These are phyloP conservation scores for Aspergillus sp. DNA, from an alignment of 2,329 filamentous ascomycete genomes.

Conservation along the genomic window DNA sequence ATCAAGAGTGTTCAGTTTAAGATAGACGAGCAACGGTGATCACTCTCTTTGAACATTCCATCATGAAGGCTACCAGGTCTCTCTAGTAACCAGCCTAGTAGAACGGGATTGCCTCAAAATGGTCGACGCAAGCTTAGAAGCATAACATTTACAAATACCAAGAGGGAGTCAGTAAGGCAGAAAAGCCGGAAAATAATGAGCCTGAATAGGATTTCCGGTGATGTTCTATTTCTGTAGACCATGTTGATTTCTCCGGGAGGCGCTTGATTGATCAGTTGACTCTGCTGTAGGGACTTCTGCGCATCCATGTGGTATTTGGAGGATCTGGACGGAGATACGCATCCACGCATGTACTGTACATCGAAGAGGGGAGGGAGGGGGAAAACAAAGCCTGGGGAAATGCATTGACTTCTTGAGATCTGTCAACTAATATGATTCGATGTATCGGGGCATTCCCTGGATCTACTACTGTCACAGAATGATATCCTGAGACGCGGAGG, in stretches of 20 bases:
- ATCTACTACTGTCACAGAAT: conserved; percentile 1
- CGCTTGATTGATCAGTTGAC: background rate
- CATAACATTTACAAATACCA: background rate
- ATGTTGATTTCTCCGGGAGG: background rate
- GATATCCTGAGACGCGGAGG: background rate
- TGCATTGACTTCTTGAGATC: conserved; percentile 1
- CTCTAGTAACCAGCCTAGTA: background rate
- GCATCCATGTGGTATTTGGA: conserved; percentile 6
- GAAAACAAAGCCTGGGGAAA: background rate
- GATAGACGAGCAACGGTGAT: conserved; percentile 12
- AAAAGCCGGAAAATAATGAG: background rate
- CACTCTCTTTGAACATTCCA: conserved; percentile 13
- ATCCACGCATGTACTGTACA: background rate
- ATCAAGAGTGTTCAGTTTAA: background rate
- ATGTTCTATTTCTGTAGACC: background rate
- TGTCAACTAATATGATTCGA: background rate
- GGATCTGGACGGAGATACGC: conserved; percentile 1
- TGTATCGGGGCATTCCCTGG: conserved; percentile 1
- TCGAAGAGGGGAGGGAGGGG: background rate
- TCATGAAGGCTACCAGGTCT: background rate
- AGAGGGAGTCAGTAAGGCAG: background rate
- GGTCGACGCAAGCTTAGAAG: background rate
- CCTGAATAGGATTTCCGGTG: background rate
- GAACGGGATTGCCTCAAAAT: too few relatives aligned
- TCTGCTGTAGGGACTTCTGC: background rate